These are phyloP conservation scores for Eucalyptus marginata DNA, from an alignment of 345 rosid genomes.

Conservation along the genomic window DNA sequence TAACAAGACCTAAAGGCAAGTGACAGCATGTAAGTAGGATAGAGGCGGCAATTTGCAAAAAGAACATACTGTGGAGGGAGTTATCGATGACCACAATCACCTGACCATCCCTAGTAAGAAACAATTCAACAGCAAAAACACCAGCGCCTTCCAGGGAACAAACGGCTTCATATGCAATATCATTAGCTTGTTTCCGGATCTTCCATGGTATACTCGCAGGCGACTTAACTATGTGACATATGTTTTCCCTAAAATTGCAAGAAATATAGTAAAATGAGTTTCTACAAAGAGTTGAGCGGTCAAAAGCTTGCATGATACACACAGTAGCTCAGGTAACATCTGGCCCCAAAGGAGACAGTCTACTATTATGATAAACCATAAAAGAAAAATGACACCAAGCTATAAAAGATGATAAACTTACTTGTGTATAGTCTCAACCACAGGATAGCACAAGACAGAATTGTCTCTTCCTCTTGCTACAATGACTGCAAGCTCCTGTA, in stretches of 20 bases:
- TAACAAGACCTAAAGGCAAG: constrained; percentile 45
- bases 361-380: not conserved
- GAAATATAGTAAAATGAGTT: not conserved
- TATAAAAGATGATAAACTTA: not conserved
- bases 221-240: constrained; percentile 92
- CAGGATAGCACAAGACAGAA: constrained; percentile 78
- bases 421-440: constrained; percentile 95
- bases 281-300: not conserved
- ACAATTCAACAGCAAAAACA: constrained; percentile 91
- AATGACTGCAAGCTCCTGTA: constrained; percentile 87
- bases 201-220: constrained; percentile 85
- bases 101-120: constrained; percentile 74
- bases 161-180: constrained; percentile 70
- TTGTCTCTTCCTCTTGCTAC: constrained; percentile 89
- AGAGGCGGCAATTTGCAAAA: not conserved
- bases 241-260: constrained; percentile 57
- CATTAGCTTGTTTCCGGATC: constrained; percentile 68
- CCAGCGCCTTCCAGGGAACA: constrained; percentile 93
- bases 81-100: constrained; percentile 11
- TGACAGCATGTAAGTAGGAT: not conserved
- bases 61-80: not conserved
- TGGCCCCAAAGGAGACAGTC: not conserved
- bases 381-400: not conserved
- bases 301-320: not conserved
- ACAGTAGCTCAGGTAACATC: not conserved